phyloP scores from a whole-genome alignment of 225 moss, liverwort and hornwort genomes.

The Anthoceros angustus region DNA sequence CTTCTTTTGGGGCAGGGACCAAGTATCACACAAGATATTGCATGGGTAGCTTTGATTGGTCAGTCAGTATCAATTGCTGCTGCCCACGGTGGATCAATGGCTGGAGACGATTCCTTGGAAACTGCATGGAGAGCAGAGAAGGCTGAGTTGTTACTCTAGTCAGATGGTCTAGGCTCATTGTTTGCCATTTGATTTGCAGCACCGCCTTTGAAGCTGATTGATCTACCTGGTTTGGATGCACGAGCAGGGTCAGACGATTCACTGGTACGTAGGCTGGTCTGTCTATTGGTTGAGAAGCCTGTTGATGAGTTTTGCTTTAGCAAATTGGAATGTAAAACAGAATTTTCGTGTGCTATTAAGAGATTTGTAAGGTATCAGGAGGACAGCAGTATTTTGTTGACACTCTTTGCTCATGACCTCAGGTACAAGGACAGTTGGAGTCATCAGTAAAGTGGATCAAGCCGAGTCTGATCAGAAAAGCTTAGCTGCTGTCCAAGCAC shows the following conservation, averaged over 20 bases:
- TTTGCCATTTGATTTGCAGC: slow-evolving; percentile 30
- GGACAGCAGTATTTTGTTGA: not conserved
- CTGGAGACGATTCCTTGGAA: slow-evolving; percentile 76
- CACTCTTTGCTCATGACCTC: slow-evolving; percentile 7
- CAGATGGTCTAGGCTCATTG: not conserved
- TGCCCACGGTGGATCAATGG: slow-evolving; percentile 60
- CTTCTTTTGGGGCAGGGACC: slow-evolving; percentile 95
- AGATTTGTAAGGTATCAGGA: not conserved
- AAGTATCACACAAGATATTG: slow-evolving; percentile 61
- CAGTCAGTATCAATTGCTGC: slow-evolving; percentile 98
- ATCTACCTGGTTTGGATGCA: slow-evolving; percentile 77
- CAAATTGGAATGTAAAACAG: too few relatives aligned
- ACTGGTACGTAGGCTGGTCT: slow-evolving; percentile 31
- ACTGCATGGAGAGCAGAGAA: slow-evolving; percentile 98
- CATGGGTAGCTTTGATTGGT: slow-evolving; percentile 96
- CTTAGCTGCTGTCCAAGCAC: slow-evolving; percentile 98
- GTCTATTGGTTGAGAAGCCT: too few relatives aligned
- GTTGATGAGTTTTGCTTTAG: too few relatives aligned
- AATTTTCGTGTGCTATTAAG: too few relatives aligned
- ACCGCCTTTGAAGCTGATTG: slow-evolving; percentile 85
- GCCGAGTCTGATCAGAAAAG: slow-evolving; percentile 84
- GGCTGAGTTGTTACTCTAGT: not conserved
- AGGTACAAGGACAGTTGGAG: slow-evolving; percentile 94
- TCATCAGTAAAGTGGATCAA: slow-evolving; percentile 98
- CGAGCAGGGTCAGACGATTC: slow-evolving; percentile 77